These are phyloP conservation scores for Tetracladium maxilliforme DNA, from an alignment of 2,329 filamentous ascomycete genomes.

Conservation along the genomic window DNA sequence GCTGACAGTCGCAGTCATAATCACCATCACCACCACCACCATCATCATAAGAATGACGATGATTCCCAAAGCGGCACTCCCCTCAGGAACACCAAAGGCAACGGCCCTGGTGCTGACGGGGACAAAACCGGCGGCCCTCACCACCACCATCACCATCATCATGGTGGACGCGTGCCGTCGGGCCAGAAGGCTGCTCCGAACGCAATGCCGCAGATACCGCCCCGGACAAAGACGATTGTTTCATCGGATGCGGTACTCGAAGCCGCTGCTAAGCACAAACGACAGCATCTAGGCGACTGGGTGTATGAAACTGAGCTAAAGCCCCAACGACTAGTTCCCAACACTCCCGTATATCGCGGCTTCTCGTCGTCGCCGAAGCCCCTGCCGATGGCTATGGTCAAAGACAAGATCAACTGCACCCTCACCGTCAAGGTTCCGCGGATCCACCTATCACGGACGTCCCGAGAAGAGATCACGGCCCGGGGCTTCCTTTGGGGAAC, in stretches of 20 bases:
- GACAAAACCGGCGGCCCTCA: too few relatives aligned
- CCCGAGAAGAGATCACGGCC: constrained; percentile 71
- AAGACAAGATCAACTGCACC: constrained; percentile 75
- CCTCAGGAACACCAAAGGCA: too few relatives aligned
- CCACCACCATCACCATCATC: constrained; percentile 26
- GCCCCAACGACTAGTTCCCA: constrained; percentile 30
- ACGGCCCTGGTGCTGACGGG: too few relatives aligned
- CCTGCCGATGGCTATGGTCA: constrained; percentile 57
- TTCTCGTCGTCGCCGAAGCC: constrained; percentile 50
- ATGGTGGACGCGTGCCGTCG: too few relatives aligned
- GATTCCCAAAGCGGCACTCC: too few relatives aligned
- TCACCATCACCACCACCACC: too few relatives aligned
- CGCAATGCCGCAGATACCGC: constrained; percentile 27
- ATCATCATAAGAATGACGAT: too few relatives aligned
- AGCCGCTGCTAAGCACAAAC: constrained; percentile 53
- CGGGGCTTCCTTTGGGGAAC: constrained; percentile 81
- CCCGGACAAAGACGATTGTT: constrained; percentile 51
- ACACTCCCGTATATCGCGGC: constrained; percentile 32
- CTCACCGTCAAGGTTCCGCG: constrained; percentile 78
- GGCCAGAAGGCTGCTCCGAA: too few relatives aligned
- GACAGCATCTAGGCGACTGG: constrained; percentile 71
- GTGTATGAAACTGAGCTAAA: constrained; percentile 61
- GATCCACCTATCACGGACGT: constrained; percentile 53
- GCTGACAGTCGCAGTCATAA: too few relatives aligned
- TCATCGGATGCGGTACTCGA: constrained; percentile 58